Conservation (phyloP, 176 grass and related monocot species). For the Stipa capillata region DNA sequence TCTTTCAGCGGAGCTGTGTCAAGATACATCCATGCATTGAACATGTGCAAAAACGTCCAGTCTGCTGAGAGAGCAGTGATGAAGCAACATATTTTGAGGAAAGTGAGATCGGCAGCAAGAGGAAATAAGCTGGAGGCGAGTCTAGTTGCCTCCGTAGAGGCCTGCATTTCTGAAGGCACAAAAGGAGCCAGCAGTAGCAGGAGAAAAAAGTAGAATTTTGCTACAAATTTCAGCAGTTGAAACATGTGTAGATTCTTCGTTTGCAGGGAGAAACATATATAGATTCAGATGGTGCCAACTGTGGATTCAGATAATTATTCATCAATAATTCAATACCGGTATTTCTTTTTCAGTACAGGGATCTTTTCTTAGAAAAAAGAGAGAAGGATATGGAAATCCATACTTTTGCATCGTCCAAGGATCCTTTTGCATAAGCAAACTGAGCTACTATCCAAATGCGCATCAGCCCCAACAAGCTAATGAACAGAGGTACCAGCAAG, state of each 20-base stretch:
- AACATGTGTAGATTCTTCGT: neutral
- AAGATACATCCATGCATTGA: slow-evolving; percentile 68
- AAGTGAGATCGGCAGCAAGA: slow-evolving; percentile 46
- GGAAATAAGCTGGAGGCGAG: slow-evolving; percentile 41
- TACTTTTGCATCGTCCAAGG: neutral
- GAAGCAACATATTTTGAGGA: slow-evolving; percentile 69
- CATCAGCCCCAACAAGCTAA: neutral
- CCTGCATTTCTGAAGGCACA: slow-evolving; percentile 35
- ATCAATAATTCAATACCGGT: neutral
- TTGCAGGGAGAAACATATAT: neutral
- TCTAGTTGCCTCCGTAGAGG: slow-evolving; percentile 47
- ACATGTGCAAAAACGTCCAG: slow-evolving; percentile 70
- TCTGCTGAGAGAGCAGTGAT: slow-evolving; percentile 50
- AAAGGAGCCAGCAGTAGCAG: slow-evolving; percentile 46
- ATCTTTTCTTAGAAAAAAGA: neutral
- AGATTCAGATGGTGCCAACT: neutral
- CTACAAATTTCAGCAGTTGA: neutral
- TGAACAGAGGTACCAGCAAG: neutral
- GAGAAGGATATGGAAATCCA: neutral
- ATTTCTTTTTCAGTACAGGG: neutral
- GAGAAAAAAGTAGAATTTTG: slow-evolving; percentile 30
- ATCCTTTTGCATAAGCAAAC: neutral
- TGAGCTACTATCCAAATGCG: neutral
- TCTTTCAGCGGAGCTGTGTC: slow-evolving; percentile 43
- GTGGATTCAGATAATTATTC: neutral